Percentiles rank a stretch among this genome's conserved stretches.
Conservation (phyloP, 257 asterid species). For the Lavandula angustifolia region DNA sequence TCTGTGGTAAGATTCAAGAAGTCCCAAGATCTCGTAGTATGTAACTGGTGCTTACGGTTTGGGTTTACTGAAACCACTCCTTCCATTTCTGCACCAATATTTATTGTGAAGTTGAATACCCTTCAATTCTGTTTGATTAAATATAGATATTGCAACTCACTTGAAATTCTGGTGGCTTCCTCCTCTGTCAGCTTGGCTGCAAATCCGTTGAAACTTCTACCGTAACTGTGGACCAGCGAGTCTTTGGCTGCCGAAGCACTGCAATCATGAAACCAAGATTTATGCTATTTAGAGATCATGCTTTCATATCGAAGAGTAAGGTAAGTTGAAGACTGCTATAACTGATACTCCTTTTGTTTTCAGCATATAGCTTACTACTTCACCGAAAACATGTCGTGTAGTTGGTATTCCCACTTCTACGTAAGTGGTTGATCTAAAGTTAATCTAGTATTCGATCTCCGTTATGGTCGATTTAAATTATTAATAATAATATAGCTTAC, state of each 20-base stretch:
- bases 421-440: too few species aligned
- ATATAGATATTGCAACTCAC: constrained; percentile 21
- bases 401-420: too few species aligned
- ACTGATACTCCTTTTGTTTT: too few species aligned
- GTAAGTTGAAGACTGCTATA: background rate
- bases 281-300: constrained; percentile 2
- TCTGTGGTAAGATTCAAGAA: constrained; percentile 40
- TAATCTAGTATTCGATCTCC: too few species aligned
- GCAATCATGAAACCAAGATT: constrained; percentile 15
- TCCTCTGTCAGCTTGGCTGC: constrained; percentile 59
- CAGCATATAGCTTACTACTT: too few species aligned
- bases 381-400: too few species aligned
- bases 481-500: too few species aligned
- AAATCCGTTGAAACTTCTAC: constrained; percentile 62
- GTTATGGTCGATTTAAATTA: too few species aligned
- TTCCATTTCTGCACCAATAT: constrained; percentile 40
- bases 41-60: constrained; percentile 36
- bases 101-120: background rate
- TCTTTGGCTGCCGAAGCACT: constrained; percentile 44
- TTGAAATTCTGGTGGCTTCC: constrained; percentile 42
- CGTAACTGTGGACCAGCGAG: constrained; percentile 50
- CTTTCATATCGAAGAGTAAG: background rate
- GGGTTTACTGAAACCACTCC: constrained; percentile 55
- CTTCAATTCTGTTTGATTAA: background rate
- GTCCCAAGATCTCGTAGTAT: constrained; percentile 61